Evolutionary conservation across 805 yeast genomes (phyloP).

Genomic region (Clavispora santaluciae): DNA sequence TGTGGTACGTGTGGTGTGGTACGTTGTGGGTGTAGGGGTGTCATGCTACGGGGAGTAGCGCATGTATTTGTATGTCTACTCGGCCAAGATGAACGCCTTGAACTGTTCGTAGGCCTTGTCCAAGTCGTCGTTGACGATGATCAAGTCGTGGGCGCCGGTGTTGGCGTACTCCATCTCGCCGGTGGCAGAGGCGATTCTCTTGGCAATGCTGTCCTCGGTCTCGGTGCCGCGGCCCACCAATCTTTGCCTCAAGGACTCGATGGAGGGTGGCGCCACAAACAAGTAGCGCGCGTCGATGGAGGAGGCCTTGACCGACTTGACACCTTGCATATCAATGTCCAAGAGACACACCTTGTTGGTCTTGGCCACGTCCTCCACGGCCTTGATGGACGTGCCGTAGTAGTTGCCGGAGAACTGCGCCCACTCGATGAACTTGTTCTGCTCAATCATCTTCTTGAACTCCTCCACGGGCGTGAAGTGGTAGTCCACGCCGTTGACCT

Average conservation of each 20-base stretch:
- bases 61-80: slow-evolving; percentile 7
- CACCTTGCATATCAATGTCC: slow-evolving; percentile 99
- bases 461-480: slow-evolving; percentile 77
- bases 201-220: slow-evolving; percentile 75
- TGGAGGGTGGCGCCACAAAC: slow-evolving; percentile 89
- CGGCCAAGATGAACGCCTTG: slow-evolving; percentile 64
- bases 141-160: slow-evolving; percentile 87
- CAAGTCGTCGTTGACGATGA: slow-evolving; percentile 86
- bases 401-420: slow-evolving; percentile 97
- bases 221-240: slow-evolving; percentile 92
- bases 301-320: slow-evolving; percentile 80
- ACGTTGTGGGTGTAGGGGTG: too few species aligned
- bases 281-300: slow-evolving; percentile 78
- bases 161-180: slow-evolving; percentile 86
- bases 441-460: slow-evolving; percentile 71
- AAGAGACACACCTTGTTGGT: slow-evolving; percentile 77
- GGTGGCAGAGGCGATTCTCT: slow-evolving; percentile 81
- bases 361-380: slow-evolving; percentile 68
- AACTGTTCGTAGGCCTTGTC: slow-evolving; percentile 83
- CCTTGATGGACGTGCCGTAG: slow-evolving; percentile 88
- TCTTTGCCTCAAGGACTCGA: slow-evolving; percentile 71
- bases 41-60: too few species aligned
- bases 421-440: slow-evolving; percentile 86
- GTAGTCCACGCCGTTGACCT: slow-evolving; percentile 83
- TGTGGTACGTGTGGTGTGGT: too few species aligned